A percentile compares a stretch with the other conserved stretches of the same genome.
Conservation (phyloP, 78 protist species). For the Goniomonas avonlea region DNA sequence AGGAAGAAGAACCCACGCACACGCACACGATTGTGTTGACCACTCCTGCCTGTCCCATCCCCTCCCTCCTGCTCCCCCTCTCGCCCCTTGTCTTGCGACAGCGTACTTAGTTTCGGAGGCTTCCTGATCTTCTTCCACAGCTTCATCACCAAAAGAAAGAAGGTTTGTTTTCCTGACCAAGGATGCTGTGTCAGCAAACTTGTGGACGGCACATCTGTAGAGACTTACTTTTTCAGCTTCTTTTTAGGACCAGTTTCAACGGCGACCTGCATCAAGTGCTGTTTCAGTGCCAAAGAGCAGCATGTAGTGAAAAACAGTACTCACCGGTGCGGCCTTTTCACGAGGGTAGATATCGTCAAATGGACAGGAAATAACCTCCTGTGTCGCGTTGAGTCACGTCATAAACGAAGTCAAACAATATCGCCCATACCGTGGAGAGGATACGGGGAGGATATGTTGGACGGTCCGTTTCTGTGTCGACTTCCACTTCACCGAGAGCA, state of each 20-base stretch:
- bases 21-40: too few species aligned
- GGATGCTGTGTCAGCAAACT: not conserved
- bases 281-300: not conserved
- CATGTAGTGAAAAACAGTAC: not conserved
- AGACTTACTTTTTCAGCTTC: not conserved
- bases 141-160: constrained; percentile 1
- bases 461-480: constrained; percentile 54
- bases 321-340: not conserved
- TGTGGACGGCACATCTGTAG: not conserved
- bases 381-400: too few species aligned
- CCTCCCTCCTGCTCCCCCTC: too few species aligned
- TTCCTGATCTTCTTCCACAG: not conserved
- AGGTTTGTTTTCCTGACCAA: not conserved
- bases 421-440: not conserved
- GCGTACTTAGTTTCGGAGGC: too few species aligned
- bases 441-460: constrained; percentile 73
- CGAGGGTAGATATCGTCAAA: constrained; percentile 77
- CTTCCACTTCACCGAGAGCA: constrained; percentile 51
- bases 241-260: not conserved
- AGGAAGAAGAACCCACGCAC: too few species aligned
- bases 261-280: not conserved
- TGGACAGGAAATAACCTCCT: constrained; percentile 76
- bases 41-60: too few species aligned
- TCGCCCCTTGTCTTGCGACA: too few species aligned
- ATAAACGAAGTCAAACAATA: too few species aligned